These are phyloP conservation scores for Hanseniaspora occidentalis DNA, from an alignment of 805 yeast species.

Conservation along the genomic window DNA sequence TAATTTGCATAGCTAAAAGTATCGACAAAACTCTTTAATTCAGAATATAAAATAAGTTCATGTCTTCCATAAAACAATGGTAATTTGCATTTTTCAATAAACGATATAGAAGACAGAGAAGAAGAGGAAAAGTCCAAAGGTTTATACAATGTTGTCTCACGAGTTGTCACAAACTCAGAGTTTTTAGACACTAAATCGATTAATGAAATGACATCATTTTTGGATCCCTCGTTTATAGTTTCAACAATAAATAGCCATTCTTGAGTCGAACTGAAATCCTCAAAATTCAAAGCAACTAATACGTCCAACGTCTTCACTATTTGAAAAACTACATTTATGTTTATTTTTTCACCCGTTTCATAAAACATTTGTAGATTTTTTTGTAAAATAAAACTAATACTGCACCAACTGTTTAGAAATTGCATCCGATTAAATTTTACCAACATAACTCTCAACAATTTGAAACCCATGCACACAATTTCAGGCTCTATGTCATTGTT, in stretches of 20 bases:
- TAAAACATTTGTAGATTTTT: constrained; percentile 20
- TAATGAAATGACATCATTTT: constrained; percentile 24
- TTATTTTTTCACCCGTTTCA: constrained; percentile 20
- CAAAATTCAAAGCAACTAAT: constrained; percentile 51
- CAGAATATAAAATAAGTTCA: constrained; percentile 12
- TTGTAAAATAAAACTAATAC: constrained; percentile 50
- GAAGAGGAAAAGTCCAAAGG: too few species aligned
- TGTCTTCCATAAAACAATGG: constrained; percentile 22
- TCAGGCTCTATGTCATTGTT: constrained; percentile 19
- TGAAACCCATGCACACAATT: constrained; percentile 26
- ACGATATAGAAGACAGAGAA: too few species aligned
- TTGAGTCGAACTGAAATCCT: constrained; percentile 55
- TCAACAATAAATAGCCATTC: constrained; percentile 84
- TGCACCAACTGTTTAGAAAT: constrained; percentile 57
- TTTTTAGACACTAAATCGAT: constrained; percentile 35
- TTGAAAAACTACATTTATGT: constrained; percentile 33
- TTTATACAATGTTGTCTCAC: too few species aligned
- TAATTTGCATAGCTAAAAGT: constrained; percentile 20
- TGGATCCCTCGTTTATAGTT: constrained; percentile 44
- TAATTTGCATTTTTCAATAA: constrained; percentile 11
- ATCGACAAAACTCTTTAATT: constrained; percentile 19
- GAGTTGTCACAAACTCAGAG: too few species aligned
- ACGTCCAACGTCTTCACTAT: constrained; percentile 75
- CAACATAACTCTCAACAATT: constrained; percentile 52
- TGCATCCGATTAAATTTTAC: constrained; percentile 52